Evolutionary conservation across 805 yeast genomes (phyloP), one percentile per base, ranked within the genome.

Genomic region (Zygosaccharomyces gambellarensis): DNA sequence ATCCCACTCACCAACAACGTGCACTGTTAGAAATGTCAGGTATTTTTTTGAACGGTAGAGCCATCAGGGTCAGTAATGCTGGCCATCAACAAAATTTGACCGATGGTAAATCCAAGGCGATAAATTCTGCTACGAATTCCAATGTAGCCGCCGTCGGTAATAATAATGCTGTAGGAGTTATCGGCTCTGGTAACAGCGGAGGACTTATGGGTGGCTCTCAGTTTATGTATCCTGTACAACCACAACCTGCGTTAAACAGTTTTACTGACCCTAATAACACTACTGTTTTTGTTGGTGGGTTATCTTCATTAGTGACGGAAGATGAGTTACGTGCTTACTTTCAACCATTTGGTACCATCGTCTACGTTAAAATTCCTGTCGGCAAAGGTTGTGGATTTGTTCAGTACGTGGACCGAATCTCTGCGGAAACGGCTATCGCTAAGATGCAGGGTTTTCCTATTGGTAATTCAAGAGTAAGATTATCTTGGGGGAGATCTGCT

Each of bases 391-490:
- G 96, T 69, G 96, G 96, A 0, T 89, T 90, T 70, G 89, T 90
- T 47, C 95, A 87, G 67, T 90, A 79, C 64, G 79, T 81, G 36
- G 80, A 83, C 46, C 74, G 96, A 49, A 80, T 81, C 39, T 82
- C 87, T 57, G 97, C 97, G 1, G 97, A 90, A 68, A 76, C 76
- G 47, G 95, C 97, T 9, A 86, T 90, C 53, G 74, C 80, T 31
- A 85, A 83, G 54, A 85, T 90, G 95, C 96, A 90, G 69, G 96
- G 96, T 8, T 87, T 82, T 63, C 88, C 89, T 32, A 83, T 90
- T 58, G 92, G 90, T 45, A 90, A 87, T 50, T 83, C 87, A 49
- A 77, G 92, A 53, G 82, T 90, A 43, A 75, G 96, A 58, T 76
- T 90, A 50, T 83, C 92, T 46, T 90, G 97, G 97, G 97, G 97